Evolutionary conservation across 23 red algal species (phyloP).

Genomic region (Gracilaria gracilis): DNA sequence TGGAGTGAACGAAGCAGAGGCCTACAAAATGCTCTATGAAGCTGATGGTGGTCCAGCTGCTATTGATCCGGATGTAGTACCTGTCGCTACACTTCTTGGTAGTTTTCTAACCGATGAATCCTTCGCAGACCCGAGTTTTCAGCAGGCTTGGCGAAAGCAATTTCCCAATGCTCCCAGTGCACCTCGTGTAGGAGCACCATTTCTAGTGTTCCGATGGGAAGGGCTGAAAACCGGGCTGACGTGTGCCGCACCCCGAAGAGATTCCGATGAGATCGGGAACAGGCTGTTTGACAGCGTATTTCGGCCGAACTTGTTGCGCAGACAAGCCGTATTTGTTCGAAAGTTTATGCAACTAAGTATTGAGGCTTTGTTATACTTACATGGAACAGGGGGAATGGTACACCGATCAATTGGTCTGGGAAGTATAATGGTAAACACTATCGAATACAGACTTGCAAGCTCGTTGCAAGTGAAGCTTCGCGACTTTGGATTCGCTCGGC

Average conservation of each 20-base stretch:
- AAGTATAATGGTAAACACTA: constrained; percentile 88
- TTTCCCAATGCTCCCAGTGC: constrained; percentile 72
- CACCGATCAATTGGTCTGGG: constrained; percentile 85
- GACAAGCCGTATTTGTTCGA: constrained; percentile 39
- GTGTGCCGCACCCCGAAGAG: constrained; percentile 28
- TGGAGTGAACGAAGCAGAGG: constrained; percentile 80
- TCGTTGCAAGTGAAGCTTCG: constrained; percentile 80
- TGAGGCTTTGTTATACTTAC: constrained; percentile 77
- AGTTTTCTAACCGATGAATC: constrained; percentile 72
- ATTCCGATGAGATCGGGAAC: constrained; percentile 35
- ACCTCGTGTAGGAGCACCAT: constrained; percentile 66
- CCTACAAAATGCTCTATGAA: constrained; percentile 70
- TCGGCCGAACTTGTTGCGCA: constrained; percentile 45
- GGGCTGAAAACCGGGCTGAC: constrained; percentile 61
- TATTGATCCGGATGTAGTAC: constrained; percentile 48
- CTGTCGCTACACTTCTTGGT: constrained; percentile 84
- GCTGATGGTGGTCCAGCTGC: constrained; percentile 22
- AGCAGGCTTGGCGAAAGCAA: constrained; percentile 42
- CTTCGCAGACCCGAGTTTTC: constrained; percentile 60
- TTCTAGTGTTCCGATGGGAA: constrained; percentile 93
- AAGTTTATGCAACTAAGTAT: constrained; percentile 68
- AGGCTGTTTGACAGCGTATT: constrained; percentile 62
- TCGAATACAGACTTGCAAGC: constrained; percentile 55
- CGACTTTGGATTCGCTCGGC: constrained; percentile 86
- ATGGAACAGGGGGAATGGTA: constrained; percentile 66